phyloP scores from a whole-genome alignment of 2,329 filamentous ascomycete genomes.

The Phialophora chinensis region DNA sequence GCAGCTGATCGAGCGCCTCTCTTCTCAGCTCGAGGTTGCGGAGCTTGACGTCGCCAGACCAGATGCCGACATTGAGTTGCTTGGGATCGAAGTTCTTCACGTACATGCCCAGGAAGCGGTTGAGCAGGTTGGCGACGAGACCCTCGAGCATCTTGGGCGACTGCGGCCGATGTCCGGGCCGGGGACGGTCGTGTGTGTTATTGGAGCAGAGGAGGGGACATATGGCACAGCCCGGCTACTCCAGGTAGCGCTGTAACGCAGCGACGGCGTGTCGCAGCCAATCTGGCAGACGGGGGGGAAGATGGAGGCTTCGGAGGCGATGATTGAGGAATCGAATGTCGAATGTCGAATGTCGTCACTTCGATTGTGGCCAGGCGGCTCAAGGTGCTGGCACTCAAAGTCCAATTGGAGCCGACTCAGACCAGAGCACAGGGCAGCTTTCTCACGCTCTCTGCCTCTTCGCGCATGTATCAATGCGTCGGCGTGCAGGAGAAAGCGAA shows the following conservation, averaged over 20 bases:
- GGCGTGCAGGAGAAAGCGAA: background rate
- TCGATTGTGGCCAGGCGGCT: conserved; percentile 21
- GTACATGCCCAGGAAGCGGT: conserved; percentile 99
- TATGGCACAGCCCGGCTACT: conserved; percentile 8
- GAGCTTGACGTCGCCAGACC: conserved; percentile 97
- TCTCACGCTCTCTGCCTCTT: background rate
- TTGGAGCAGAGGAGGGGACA: conserved; percentile 14
- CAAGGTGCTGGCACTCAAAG: background rate
- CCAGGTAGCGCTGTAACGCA: background rate
- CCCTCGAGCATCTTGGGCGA: conserved; percentile 86
- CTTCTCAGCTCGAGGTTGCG: conserved; percentile 88
- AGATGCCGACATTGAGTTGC: conserved; percentile 98
- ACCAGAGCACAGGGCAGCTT: too few relatives aligned
- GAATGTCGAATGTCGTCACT: background rate
- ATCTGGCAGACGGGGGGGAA: background rate
- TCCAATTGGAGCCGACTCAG: background rate
- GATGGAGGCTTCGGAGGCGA: background rate
- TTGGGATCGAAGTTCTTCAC: conserved; percentile 99
- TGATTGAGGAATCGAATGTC: background rate
- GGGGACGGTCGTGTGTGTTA: conserved; percentile 47
- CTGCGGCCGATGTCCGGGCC: conserved; percentile 74
- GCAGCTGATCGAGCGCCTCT: conserved; percentile 96
- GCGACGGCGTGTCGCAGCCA: background rate
- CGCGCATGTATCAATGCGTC: background rate
- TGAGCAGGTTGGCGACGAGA: conserved; percentile 93